Base-by-base conservation (phyloP, 176 grass and related monocot genomes). In the Oryza meridionalis region DNA sequence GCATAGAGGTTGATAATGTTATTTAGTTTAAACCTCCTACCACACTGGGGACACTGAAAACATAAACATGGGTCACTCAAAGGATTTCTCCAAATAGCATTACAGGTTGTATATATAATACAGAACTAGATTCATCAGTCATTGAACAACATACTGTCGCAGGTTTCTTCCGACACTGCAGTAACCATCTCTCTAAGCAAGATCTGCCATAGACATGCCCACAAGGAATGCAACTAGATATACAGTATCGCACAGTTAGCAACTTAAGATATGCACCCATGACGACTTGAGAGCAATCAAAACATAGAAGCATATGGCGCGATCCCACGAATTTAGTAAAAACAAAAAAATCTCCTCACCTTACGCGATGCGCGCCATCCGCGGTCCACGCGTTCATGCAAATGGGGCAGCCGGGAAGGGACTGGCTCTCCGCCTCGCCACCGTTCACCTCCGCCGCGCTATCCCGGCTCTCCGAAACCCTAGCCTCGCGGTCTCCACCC, bases 171-270 rank as follows among this genome's bases (percentile, higher is more conserved):
- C 83, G 77, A 62, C 44, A 85, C 50, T 95, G 91, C 16, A 59
- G 32, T 81, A 95, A 44, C 93, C 93, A 98, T 80, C 33, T 88
- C 71, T 98, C 96, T 82, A 95, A 77, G 85, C 96, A 98, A 65
- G 77, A 93, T 90, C 93, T 95, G 25, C 96, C 96, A 53, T 95
- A 98, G 25, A 98, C 87, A 90, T 98, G 96, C 29, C 96, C 96
- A 81, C 96, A 98, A 67, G 96, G 96, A 90, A 98, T 92, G 89
- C 93, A 98, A 70, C 96, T 98, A 82, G 69, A 87, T 68, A 35
- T 73, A 42, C 15, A 40, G 33, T 68, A 72, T 65, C 15, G 76
- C 44, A 76, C 38, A 43, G 70, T 90, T 55, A 90, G 79, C 44
- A 46, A 64, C 67, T 82, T 55, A 79, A 80, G 40, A 76, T 29